A percentile compares a stretch with the other conserved stretches of the same genome.
Evolutionary conservation across 1,284 basidiomycete species (phyloP).

Genomic region (Malassezia globosa): DNA sequence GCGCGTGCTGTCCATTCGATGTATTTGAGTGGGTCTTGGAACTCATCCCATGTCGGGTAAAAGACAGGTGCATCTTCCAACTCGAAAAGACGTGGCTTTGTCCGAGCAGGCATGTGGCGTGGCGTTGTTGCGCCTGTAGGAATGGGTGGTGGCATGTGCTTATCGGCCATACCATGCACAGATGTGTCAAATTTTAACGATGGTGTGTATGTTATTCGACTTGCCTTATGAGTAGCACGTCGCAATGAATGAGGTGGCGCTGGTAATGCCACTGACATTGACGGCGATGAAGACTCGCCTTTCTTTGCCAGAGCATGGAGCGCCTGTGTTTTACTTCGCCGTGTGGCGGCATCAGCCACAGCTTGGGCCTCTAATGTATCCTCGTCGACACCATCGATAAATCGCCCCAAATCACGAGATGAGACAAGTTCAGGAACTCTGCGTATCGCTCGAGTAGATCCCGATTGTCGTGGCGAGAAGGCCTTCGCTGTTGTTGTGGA

Average conservation of each 20-base stretch:
- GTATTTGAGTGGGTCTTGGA: conserved; percentile 88
- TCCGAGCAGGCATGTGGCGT: conserved; percentile 24
- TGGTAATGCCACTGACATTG: neutral
- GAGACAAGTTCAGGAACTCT: conserved; percentile 5
- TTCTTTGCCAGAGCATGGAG: conserved; percentile 4
- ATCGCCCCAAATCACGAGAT: conserved; percentile 5
- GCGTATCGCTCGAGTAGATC: neutral
- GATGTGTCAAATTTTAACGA: conserved; percentile 9
- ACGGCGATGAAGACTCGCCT: neutral
- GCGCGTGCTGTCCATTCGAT: conserved; percentile 64
- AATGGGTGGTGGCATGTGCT: conserved; percentile 15
- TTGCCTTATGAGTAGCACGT: conserved; percentile 12
- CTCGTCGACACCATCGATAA: conserved; percentile 4
- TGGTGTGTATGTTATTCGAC: conserved; percentile 4
- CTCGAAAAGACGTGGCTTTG: conserved; percentile 55
- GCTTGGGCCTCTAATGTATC: neutral
- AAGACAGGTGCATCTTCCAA: conserved; percentile 81
- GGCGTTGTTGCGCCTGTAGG: conserved; percentile 33
- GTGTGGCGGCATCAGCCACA: neutral
- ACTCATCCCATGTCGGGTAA: conserved; percentile 78
- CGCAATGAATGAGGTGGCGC: conserved; percentile 1
- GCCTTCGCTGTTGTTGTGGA: too few relatives aligned
- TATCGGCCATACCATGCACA: neutral
- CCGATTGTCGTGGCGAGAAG: too few relatives aligned
- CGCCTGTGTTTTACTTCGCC: conserved; percentile 14